Evolutionary conservation across 2,329 filamentous ascomycete genomes (phyloP), one percentile per base, ranked within the genome.

Genomic region (Neofusicoccum umdonicola): DNA sequence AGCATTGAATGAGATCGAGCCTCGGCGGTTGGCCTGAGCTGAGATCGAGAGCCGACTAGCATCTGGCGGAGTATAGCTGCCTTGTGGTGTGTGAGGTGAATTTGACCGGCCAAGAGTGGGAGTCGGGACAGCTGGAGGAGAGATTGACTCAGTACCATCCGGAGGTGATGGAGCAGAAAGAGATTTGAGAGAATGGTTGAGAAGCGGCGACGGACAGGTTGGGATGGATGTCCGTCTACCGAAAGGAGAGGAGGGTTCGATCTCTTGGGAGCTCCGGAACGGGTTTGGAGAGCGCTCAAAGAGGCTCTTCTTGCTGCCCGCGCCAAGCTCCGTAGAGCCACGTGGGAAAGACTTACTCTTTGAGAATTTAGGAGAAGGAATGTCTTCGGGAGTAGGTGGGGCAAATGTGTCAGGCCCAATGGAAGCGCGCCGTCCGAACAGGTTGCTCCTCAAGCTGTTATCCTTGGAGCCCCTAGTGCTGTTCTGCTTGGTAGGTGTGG

Each of bases 21-120:
- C 79, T 3, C 77, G 71, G 48, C 78, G 76, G 35, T 70, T 73
- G 3, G 71, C 67, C 15, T 76, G 76, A 62, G 77, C 89, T 3
- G 92, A 95, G 66, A 97, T 94, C 0, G 92, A 93, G 17, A 97
- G 81, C 44, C 87, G 87, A 76, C 91, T 96, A 0, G 92, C 89
- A 74, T 97, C 93, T 31, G 91, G 90, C 31, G 91, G 90, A 31
- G 88, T 83, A 71, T 91, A 84, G 62, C 83, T 85, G 66, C 95
- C 92, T 56, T 87, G 87, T 0, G 94, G 94, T 0, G 94, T 97
- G 65, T 87, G 90, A 17, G 93, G 92, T 9, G 90, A 86, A 17
- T 77, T 71, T 76, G 81, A 73, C 73, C 80, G 74, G 79, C 82
- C 78, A 78, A 82, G 71, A 85, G 83, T 68, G 87, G 78, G 89